These are phyloP conservation scores for Raphidocelis subcapitata DNA, from an alignment of 139 green algal species.

Conservation along the genomic window DNA sequence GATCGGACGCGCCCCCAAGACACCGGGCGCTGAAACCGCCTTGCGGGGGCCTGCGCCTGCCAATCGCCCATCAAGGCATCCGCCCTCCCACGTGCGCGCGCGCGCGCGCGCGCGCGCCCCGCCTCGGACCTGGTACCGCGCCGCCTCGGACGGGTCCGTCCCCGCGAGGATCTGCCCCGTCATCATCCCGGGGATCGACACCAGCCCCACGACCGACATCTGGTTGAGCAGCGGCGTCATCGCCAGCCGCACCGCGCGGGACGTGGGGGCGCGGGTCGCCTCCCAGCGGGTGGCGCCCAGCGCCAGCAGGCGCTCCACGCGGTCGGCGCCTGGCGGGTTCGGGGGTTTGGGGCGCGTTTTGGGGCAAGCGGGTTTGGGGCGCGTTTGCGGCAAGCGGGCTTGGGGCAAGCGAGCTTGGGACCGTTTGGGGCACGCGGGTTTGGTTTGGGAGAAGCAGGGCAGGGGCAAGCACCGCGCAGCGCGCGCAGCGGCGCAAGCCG, in stretches of 20 bases:
- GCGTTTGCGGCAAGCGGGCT: too few relatives aligned
- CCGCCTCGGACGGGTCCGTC: conserved; percentile 51
- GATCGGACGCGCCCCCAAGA: neutral
- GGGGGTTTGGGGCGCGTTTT: too few relatives aligned
- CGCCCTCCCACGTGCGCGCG: neutral
- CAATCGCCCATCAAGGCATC: neutral
- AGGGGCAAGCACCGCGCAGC: too few relatives aligned
- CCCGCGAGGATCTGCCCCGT: conserved; percentile 84
- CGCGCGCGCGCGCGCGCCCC: neutral
- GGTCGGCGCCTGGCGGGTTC: conserved; percentile 30
- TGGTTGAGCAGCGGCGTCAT: conserved; percentile 83
- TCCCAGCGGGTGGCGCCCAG: conserved; percentile 78
- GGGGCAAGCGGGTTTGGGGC: too few relatives aligned
- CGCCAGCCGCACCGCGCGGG: conserved; percentile 49
- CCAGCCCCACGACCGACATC: conserved; percentile 79
- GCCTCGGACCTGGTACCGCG: conserved; percentile 1
- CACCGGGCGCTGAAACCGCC: neutral
- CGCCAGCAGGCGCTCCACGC: conserved; percentile 70
- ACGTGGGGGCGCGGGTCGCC: conserved; percentile 44
- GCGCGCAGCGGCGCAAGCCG: too few relatives aligned
- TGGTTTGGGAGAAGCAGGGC: too few relatives aligned
- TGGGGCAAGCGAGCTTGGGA: too few relatives aligned
- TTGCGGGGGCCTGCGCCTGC: neutral
- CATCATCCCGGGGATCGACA: conserved; percentile 85
- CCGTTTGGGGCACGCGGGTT: too few relatives aligned